Percentiles rank a stretch among this genome's conserved stretches.
These are phyloP conservation scores for Leccinum cinnamomeum DNA, from an alignment of 1,284 basidiomycete species.

Conservation along the genomic window DNA sequence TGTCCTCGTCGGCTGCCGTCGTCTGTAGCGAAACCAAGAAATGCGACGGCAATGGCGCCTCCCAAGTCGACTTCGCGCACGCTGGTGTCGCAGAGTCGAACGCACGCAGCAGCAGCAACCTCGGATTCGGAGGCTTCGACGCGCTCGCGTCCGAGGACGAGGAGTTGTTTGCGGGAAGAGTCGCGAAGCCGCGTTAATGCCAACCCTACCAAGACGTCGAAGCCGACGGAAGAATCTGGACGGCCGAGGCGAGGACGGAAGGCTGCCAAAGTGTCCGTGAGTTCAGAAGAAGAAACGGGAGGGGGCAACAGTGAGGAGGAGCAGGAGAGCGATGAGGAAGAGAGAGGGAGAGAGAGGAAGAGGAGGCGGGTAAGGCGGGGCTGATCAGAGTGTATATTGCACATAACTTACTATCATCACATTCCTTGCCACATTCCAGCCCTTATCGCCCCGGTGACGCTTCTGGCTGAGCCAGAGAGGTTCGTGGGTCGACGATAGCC, in stretches of 20 bases:
- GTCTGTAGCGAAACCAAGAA: neutral
- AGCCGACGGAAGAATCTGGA: slow-evolving; percentile 3
- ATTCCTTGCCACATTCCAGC: neutral
- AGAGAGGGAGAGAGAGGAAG: slow-evolving; percentile 31
- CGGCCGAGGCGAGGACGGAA: slow-evolving; percentile 9
- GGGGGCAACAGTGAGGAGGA: slow-evolving; percentile 5
- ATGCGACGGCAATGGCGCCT: neutral
- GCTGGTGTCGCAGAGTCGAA: slow-evolving; percentile 25
- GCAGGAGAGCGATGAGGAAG: slow-evolving; percentile 18
- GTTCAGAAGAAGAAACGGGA: slow-evolving; percentile 14
- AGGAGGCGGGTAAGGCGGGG: slow-evolving; percentile 28
- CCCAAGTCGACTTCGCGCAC: slow-evolving; percentile 26
- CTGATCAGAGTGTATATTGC: neutral
- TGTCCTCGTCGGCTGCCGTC: neutral
- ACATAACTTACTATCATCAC: neutral
- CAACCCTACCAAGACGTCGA: neutral
- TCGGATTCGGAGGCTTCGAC: slow-evolving; percentile 31
- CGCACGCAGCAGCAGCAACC: neutral
- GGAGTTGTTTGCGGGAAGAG: slow-evolving; percentile 27
- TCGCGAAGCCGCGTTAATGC: slow-evolving; percentile 17
- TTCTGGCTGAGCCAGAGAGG: too few species aligned
- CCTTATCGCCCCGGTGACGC: too few species aligned
- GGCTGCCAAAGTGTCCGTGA: slow-evolving; percentile 1
- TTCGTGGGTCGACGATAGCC: too few species aligned
- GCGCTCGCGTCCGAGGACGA: slow-evolving; percentile 24